phyloP scores from a whole-genome alignment of 371 early-diverging fungal genomes.

The Scutellospora calospora region DNA sequence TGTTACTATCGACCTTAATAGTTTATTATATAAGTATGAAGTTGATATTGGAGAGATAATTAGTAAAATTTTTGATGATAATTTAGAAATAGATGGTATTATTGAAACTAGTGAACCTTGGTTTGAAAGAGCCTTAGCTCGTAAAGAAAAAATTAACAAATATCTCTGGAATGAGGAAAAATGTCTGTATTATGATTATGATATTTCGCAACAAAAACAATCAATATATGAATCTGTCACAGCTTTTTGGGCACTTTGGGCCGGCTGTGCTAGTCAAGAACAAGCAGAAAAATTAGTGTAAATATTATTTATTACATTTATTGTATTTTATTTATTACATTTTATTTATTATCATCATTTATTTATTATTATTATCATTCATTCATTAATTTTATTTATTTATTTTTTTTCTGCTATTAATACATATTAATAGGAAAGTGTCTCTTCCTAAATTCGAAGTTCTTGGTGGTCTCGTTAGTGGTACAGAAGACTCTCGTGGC shows the following conservation, averaged over 20 bases:
- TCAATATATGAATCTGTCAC: constrained; percentile 80
- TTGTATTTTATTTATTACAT: neutral
- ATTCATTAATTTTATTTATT: neutral
- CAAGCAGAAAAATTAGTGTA: constrained; percentile 69
- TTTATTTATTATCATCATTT: neutral
- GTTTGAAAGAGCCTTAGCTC: constrained; percentile 58
- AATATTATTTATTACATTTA: neutral
- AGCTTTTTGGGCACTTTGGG: constrained; percentile 83
- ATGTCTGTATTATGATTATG: constrained; percentile 87
- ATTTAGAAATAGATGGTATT: constrained; percentile 57
- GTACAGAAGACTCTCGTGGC: constrained; percentile 90
- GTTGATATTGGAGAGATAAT: constrained; percentile 85
- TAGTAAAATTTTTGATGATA: constrained; percentile 66
- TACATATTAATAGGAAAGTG: constrained; percentile 13
- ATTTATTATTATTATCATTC: neutral
- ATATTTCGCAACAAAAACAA: constrained; percentile 62
- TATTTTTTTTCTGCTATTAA: neutral
- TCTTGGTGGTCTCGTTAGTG: constrained; percentile 86
- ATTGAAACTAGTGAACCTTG: constrained; percentile 54
- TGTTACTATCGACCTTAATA: constrained; percentile 92
- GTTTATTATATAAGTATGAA: constrained; percentile 94
- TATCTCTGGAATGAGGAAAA: constrained; percentile 82
- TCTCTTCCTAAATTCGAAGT: constrained; percentile 76
- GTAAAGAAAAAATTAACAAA: constrained; percentile 64
- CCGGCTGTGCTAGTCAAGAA: constrained; percentile 67